A percentile compares a stretch with the other conserved stretches of the same genome.
These are phyloP conservation scores for Aspergillus awamori DNA, from an alignment of 2,329 filamentous ascomycete species.

Conservation along the genomic window DNA sequence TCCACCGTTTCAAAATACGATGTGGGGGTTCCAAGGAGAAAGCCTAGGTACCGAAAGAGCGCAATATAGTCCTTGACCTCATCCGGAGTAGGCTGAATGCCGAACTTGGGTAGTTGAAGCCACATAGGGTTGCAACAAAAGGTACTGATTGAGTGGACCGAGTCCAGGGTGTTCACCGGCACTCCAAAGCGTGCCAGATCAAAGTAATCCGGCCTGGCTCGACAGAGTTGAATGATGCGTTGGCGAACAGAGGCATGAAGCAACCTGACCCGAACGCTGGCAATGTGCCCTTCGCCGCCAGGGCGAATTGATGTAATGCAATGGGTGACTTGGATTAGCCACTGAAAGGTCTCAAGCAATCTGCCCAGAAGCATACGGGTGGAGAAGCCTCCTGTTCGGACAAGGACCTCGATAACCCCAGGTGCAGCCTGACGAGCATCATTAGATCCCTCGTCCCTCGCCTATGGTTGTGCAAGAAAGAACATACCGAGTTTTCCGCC, in stretches of 20 bases:
- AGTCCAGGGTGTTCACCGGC: conserved; percentile 74
- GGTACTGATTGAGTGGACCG: conserved; percentile 67
- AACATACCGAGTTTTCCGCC: conserved; percentile 24
- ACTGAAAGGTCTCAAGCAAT: conserved; percentile 71
- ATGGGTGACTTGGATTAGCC: conserved; percentile 69
- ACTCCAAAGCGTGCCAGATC: conserved; percentile 60
- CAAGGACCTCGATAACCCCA: conserved; percentile 71
- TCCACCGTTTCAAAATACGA: conserved; percentile 59
- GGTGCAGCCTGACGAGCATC: conserved; percentile 56
- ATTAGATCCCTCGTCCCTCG: neutral
- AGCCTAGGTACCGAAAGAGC: conserved; percentile 71
- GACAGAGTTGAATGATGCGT: conserved; percentile 62
- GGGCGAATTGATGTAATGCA: conserved; percentile 66
- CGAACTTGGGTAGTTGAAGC: conserved; percentile 69
- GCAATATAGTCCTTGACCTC: conserved; percentile 71
- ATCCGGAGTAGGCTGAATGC: conserved; percentile 61
- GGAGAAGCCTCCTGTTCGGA: conserved; percentile 72
- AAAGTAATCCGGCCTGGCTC: conserved; percentile 61
- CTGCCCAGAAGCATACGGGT: conserved; percentile 65
- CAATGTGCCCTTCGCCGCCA: conserved; percentile 64
- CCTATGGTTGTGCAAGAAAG: neutral
- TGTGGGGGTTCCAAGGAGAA: conserved; percentile 68
- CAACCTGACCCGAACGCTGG: conserved; percentile 66
- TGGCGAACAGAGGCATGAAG: conserved; percentile 68
- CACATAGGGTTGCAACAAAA: conserved; percentile 70